These are phyloP conservation scores for Aspergillus niger DNA, from an alignment of 2,329 filamentous ascomycete genomes.

Conservation along the genomic window DNA sequence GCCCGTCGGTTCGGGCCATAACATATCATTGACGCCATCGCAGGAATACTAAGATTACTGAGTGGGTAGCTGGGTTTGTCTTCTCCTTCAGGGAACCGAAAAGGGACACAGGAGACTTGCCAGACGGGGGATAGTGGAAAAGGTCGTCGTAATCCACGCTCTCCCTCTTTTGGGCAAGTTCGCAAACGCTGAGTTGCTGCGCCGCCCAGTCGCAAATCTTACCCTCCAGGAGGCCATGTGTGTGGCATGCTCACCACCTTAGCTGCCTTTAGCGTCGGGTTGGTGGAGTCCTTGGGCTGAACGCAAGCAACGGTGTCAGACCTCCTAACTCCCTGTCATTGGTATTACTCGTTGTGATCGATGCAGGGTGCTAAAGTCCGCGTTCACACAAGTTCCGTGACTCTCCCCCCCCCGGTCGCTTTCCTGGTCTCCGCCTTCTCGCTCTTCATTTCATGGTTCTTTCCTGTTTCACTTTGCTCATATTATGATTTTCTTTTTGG, in stretches of 20 bases:
- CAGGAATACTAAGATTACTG: background rate
- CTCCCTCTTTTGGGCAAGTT: conserved; percentile 8
- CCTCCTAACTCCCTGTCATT: conserved; percentile 13
- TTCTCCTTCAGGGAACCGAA: background rate
- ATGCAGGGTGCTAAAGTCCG: conserved; percentile 29
- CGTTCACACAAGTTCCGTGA: conserved; percentile 20
- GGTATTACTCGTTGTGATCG: conserved; percentile 24
- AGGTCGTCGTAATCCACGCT: conserved; percentile 21
- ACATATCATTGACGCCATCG: background rate
- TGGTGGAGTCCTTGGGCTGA: conserved; percentile 19
- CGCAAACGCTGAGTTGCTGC: background rate
- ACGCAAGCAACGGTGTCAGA: conserved; percentile 23
- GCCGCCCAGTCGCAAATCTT: conserved; percentile 4
- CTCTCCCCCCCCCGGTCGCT: conserved; percentile 14
- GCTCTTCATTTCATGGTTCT: background rate
- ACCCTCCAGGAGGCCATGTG: conserved; percentile 12
- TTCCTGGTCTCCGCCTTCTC: conserved; percentile 17
- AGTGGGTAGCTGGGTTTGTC: too few relatives aligned
- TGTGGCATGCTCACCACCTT: conserved; percentile 21
- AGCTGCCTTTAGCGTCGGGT: conserved; percentile 18
- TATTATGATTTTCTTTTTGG: background rate
- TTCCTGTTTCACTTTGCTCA: conserved; percentile 4
- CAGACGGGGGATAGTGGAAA: conserved; percentile 14
- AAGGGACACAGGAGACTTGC: conserved; percentile 7
- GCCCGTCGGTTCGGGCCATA: too few relatives aligned